Percentiles rank a stretch among this genome's conserved stretches.
phyloP scores from a whole-genome alignment of 2,329 filamentous ascomycete species.

The Akanthomyces muscarius region DNA sequence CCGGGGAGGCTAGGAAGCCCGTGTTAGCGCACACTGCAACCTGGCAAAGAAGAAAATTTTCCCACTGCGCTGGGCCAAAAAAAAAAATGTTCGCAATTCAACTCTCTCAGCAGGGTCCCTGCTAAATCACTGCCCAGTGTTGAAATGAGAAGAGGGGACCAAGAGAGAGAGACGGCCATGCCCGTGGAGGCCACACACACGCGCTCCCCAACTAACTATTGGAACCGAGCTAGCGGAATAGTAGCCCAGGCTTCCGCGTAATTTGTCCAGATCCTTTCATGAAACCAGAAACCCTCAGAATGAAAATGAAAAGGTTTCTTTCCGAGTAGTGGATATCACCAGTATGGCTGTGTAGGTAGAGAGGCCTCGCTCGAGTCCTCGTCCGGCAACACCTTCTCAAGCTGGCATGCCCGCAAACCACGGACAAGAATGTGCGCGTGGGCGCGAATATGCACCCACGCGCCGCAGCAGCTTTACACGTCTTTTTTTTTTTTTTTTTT shows the following conservation, averaged over 20 bases:
- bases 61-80: neutral
- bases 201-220: neutral
- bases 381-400: constrained; percentile 1
- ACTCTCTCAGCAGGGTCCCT: neutral
- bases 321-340: neutral
- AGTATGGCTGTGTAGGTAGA: neutral
- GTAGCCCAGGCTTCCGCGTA: constrained; percentile 3
- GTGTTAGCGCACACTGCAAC: constrained; percentile 7
- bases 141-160: constrained; percentile 8
- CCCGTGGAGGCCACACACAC: neutral
- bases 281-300: neutral
- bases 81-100: too few species aligned
- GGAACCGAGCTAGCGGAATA: constrained; percentile 7
- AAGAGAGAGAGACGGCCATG: neutral
- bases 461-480: constrained; percentile 7
- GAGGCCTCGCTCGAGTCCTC: neutral
- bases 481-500: neutral
- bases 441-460: constrained; percentile 13
- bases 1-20: constrained; percentile 17
- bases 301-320: neutral
- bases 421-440: constrained; percentile 9
- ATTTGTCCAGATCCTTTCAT: neutral
- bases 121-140: too few species aligned
- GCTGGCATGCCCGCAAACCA: constrained; percentile 11
- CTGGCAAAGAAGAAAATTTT: constrained; percentile 6